Conservation (phyloP, 176 grass and related monocot species). For the Neostapfia colusana region DNA sequence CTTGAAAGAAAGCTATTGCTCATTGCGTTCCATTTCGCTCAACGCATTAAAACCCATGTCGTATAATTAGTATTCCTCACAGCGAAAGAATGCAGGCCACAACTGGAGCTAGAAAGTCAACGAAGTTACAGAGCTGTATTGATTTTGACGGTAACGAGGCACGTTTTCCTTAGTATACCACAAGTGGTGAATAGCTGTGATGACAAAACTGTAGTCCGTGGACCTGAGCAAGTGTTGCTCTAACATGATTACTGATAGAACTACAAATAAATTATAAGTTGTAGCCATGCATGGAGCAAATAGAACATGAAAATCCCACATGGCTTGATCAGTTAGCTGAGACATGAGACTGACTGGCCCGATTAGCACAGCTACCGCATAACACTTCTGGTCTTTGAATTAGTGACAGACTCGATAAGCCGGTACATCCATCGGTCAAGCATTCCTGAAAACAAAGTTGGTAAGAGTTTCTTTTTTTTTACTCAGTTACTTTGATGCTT, state of each 20-base stretch:
- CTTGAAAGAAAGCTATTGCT: background rate
- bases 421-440: conserved; percentile 97
- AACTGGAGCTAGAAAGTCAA: background rate
- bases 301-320: conserved; percentile 24
- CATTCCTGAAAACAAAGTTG: conserved; percentile 58
- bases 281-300: conserved; percentile 12
- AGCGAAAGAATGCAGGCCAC: background rate
- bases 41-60: background rate
- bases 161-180: background rate
- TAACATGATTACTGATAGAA: conserved; percentile 19
- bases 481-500: background rate
- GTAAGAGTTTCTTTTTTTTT: background rate
- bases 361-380: conserved; percentile 45
- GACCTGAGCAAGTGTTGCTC: conserved; percentile 15
- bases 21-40: background rate
- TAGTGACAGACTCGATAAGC: conserved; percentile 68
- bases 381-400: conserved; percentile 69
- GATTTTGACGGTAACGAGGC: background rate
- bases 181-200: background rate
- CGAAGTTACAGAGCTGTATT: background rate
- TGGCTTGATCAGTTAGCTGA: conserved; percentile 15
- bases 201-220: conserved; percentile 37
- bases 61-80: background rate
- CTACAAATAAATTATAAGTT: conserved; percentile 28
- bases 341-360: conserved; percentile 3